Percentiles rank a stretch among this genome's conserved stretches.
Conservation (phyloP, 108 stramenopile species). For the Thalassiosira profunda region DNA sequence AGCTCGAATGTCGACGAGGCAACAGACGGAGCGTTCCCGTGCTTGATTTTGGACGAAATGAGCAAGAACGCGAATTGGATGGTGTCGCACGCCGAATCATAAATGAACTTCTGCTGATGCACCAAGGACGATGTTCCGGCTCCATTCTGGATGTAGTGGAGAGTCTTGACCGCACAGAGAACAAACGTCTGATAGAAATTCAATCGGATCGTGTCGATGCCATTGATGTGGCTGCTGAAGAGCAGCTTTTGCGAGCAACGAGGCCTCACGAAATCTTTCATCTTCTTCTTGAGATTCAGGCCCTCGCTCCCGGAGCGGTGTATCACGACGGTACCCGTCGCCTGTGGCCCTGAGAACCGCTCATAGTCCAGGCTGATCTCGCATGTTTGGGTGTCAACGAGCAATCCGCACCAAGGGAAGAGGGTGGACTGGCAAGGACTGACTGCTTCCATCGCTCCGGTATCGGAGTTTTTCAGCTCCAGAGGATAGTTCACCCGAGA, state of each 20-base stretch:
- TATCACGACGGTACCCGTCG: constrained; percentile 61
- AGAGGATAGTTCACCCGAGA: constrained; percentile 43
- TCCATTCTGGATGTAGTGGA: constrained; percentile 51
- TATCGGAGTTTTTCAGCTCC: neutral
- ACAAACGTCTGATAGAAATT: constrained; percentile 83
- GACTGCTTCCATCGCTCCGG: constrained; percentile 2
- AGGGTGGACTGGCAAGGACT: constrained; percentile 1
- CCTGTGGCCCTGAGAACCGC: constrained; percentile 59
- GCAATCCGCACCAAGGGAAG: constrained; percentile 91
- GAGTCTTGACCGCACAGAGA: constrained; percentile 67
- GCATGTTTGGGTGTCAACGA: constrained; percentile 78
- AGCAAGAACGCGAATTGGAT: constrained; percentile 28
- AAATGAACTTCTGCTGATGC: constrained; percentile 19
- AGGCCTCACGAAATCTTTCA: constrained; percentile 83
- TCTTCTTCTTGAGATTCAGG: constrained; percentile 39
- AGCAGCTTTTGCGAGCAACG: constrained; percentile 73
- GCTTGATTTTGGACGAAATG: constrained; percentile 28
- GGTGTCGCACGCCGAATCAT: constrained; percentile 31
- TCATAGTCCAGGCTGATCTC: constrained; percentile 74
- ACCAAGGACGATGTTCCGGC: neutral
- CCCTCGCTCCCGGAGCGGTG: constrained; percentile 58
- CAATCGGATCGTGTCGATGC: constrained; percentile 36
- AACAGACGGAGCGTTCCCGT: constrained; percentile 4
- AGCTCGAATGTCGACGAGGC: constrained; percentile 1
- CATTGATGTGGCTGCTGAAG: constrained; percentile 74